A percentile compares a stretch with the other conserved stretches of the same genome.
These are phyloP conservation scores for Neopestalotiopsis rosae DNA, from an alignment of 2,329 filamentous ascomycete species.

Conservation along the genomic window DNA sequence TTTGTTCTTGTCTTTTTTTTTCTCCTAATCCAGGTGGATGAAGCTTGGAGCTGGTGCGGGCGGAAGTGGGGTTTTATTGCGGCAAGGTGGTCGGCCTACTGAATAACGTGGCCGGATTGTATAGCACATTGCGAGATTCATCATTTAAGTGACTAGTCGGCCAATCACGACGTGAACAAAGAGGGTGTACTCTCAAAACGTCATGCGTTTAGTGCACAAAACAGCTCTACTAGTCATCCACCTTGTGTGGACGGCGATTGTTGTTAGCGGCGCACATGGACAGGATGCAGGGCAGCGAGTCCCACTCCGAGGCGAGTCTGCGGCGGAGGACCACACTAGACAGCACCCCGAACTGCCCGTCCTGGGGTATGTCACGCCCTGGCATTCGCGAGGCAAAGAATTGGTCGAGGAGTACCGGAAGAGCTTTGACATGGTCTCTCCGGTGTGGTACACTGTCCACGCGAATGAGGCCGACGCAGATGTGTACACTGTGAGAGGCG, in stretches of 20 bases:
- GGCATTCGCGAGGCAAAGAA: slow-evolving; percentile 28
- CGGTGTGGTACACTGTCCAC: slow-evolving; percentile 30
- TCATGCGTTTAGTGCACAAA: too few relatives aligned
- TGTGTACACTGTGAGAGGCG: slow-evolving; percentile 25
- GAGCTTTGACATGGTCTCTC: slow-evolving; percentile 28
- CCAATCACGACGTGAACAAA: too few relatives aligned
- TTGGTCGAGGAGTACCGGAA: slow-evolving; percentile 26
- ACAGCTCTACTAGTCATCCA: too few relatives aligned
- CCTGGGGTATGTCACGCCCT: slow-evolving; percentile 29
- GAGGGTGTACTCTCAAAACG: too few relatives aligned
- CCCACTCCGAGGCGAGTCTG: neutral
- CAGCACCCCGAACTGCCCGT: slow-evolving; percentile 6
- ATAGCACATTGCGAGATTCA: too few relatives aligned
- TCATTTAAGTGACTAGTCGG: too few relatives aligned
- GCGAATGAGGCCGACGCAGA: slow-evolving; percentile 17
- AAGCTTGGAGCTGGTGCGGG: too few relatives aligned
- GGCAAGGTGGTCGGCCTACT: too few relatives aligned
- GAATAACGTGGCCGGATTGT: too few relatives aligned
- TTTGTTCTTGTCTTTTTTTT: too few relatives aligned
- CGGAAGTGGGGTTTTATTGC: too few relatives aligned
- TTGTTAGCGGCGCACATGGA: neutral
- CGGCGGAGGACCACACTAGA: neutral
- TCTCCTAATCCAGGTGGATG: too few relatives aligned
- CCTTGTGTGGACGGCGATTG: neutral
- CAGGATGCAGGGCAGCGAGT: neutral